Evolutionary conservation across 2,329 filamentous ascomycete genomes (phyloP), one percentile per base, ranked within the genome.

Genomic region (Periconia digitata): DNA sequence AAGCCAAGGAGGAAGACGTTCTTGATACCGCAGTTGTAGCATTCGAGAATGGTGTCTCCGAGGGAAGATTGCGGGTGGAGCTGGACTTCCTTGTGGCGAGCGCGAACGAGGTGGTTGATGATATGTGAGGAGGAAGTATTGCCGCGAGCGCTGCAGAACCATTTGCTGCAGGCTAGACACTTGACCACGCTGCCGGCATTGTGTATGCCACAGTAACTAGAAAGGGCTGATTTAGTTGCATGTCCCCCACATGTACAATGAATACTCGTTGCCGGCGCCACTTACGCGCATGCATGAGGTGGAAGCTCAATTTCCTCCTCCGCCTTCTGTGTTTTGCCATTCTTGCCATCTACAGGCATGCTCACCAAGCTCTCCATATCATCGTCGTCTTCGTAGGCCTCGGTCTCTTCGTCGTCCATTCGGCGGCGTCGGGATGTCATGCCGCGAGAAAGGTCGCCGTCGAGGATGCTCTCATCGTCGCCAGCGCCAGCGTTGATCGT

Each of bases 1-100:
- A 99, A 99, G 6, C 94, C 94, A 22, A 99, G 85, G 29, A 97
- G 80, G 62, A 99, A 99, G 41, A 96, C 92, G 70, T 99, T 99
- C 76, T 96, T 97, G n/a, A 90, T 96, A 40, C 92, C 94, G 72
- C 94, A 99, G 75, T 96, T 97, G 78, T 99, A 99, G 76, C 94
- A 99, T 77, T 99, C 94, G 54, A 99, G 82, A 32, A 95, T 90
- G 1, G 94, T 99, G 69, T 99, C 95, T 55, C 94, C 94, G 10
- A 99, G 85, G 7, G 91, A 86, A 16, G 94, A 97, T 59, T 87
- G 85, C 7, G 94, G 92, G 71, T 99, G 94, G 46, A 99, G 84
- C 72, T 96, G 92, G 44, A 99, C 94, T 76, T 99, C 95, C 79
- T 97, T 99, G 78, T 99, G 94, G 55, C 94, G 88, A 56, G 95